Evolutionary conservation across 148 eudicot species (phyloP).

Genomic region (Linanthus parryae): DNA sequence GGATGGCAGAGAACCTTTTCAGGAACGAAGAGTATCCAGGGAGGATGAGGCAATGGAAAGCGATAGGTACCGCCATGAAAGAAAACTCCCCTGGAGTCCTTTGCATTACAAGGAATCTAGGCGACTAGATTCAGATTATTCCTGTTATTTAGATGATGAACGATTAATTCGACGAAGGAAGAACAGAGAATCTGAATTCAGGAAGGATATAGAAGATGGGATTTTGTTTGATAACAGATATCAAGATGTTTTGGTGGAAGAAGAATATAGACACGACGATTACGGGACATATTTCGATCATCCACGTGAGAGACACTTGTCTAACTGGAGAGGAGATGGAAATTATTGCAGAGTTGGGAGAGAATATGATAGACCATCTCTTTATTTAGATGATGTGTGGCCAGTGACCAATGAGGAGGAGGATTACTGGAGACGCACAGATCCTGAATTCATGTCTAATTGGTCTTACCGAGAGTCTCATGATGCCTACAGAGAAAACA

Average conservation of each 20-base stretch:
- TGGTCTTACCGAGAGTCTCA: slow-evolving; percentile 5
- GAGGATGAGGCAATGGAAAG: slow-evolving; percentile 8
- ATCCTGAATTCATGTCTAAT: slow-evolving; percentile 7
- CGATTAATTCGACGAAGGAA: slow-evolving; percentile 8
- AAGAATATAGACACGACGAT: slow-evolving; percentile 10
- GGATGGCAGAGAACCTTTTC: slow-evolving; percentile 7
- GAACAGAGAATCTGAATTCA: slow-evolving; percentile 10
- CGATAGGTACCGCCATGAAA: slow-evolving; percentile 14
- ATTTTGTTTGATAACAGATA: slow-evolving; percentile 4
- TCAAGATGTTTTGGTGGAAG: slow-evolving; percentile 6
- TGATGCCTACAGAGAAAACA: slow-evolving; percentile 4
- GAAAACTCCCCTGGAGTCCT: slow-evolving; percentile 8
- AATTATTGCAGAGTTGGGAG: slow-evolving; percentile 12
- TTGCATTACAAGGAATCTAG: slow-evolving; percentile 10
- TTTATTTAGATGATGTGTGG: slow-evolving; percentile 4
- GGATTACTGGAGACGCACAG: slow-evolving; percentile 7
- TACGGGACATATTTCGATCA: slow-evolving; percentile 8
- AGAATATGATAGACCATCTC: slow-evolving; percentile 1
- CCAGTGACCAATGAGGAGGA: slow-evolving; percentile 4
- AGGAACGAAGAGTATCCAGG: slow-evolving; percentile 5
- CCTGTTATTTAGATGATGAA: slow-evolving; percentile 6
- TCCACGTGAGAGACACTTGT: slow-evolving; percentile 10
- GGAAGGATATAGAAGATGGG: slow-evolving; percentile 5
- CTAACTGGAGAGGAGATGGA: slow-evolving; percentile 18
- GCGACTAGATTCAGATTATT: slow-evolving; percentile 6